phyloP scores from a whole-genome alignment of 2,329 filamentous ascomycete genomes.

The Sarocladium kiliense region DNA sequence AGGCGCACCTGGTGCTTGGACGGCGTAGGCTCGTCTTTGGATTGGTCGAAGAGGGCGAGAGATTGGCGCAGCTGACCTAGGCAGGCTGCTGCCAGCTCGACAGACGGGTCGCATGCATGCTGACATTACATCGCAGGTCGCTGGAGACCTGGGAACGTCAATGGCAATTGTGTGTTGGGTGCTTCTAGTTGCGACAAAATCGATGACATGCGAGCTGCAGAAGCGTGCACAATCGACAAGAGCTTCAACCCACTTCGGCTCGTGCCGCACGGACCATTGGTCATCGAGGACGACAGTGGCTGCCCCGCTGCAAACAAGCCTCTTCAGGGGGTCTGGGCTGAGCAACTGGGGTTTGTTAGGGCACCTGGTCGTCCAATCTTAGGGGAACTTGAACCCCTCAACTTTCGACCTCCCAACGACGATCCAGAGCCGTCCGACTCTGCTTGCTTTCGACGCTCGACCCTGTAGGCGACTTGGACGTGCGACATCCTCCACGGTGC shows the following conservation, averaged over 20 bases:
- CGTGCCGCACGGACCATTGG: slow-evolving; percentile 4
- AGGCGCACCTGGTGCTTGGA: slow-evolving; percentile 70
- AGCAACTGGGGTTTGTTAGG: neutral
- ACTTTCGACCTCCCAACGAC: neutral
- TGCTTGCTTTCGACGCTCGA: neutral
- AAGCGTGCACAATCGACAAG: neutral
- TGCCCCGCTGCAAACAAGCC: slow-evolving; percentile 6
- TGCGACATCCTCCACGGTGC: neutral
- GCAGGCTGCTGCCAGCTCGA: slow-evolving; percentile 21
- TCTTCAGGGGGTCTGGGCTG: slow-evolving; percentile 1
- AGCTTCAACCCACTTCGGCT: slow-evolving; percentile 4
- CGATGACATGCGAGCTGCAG: neutral
- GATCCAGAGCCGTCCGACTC: neutral
- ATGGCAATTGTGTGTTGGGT: neutral
- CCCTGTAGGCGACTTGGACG: neutral
- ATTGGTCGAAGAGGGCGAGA: slow-evolving; percentile 9
- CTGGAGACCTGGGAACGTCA: neutral
- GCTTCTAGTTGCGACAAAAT: neutral
- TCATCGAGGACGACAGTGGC: neutral
- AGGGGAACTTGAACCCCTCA: slow-evolving; percentile 8
- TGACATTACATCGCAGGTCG: slow-evolving; percentile 23
- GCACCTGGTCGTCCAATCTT: neutral
- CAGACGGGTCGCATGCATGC: slow-evolving; percentile 20
- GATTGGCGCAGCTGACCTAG: slow-evolving; percentile 15
- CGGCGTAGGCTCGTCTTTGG: slow-evolving; percentile 60